Evolutionary conservation across 306 rosid species (phyloP).

Genomic region (Quercus parvula): DNA sequence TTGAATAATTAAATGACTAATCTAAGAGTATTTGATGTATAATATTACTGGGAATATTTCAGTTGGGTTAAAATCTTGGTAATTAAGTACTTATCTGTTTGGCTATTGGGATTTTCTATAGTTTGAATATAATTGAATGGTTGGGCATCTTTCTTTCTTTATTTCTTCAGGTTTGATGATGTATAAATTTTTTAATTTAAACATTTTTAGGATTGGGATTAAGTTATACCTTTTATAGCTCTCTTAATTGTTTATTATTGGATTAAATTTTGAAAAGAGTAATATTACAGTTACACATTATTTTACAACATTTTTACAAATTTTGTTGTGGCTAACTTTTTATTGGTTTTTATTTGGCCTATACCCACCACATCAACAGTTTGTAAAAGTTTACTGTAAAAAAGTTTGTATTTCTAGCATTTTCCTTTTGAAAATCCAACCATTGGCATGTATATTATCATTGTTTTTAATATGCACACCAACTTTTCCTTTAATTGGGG

Average conservation of each 20-base stretch:
- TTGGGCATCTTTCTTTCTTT: not conserved
- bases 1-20: not conserved
- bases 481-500: too few species aligned
- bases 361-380: accelerated
- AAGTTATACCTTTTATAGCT: too few species aligned
- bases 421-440: too few species aligned
- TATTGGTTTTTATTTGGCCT: accelerated
- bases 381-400: too few species aligned
- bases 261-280: too few species aligned
- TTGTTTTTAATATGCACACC: too few species aligned
- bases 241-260: too few species aligned
- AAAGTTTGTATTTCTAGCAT: too few species aligned
- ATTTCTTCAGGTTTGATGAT: not conserved
- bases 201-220: not conserved
- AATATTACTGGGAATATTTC: not conserved
- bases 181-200: not conserved
- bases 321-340: accelerated
- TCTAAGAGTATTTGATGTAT: not conserved
- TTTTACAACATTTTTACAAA: accelerated
- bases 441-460: too few species aligned
- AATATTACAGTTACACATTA: accelerated
- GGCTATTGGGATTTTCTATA: not conserved
- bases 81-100: not conserved
- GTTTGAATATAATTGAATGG: not conserved
- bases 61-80: not conserved